Percentiles rank a stretch among this genome's conserved stretches.
phyloP scores from a whole-genome alignment of 2,329 filamentous ascomycete species.

The Fusarium phyllophilum region DNA sequence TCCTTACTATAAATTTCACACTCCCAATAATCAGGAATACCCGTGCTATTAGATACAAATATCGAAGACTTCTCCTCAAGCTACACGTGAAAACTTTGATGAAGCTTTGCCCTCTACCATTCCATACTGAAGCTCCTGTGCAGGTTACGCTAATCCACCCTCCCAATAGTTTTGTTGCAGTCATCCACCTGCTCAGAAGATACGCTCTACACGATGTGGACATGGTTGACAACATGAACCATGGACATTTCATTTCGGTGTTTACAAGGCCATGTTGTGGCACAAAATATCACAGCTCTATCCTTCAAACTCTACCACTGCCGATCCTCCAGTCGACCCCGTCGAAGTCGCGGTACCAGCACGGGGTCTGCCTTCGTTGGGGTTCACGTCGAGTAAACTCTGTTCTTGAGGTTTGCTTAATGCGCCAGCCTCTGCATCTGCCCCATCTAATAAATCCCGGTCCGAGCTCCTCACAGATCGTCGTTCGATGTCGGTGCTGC shows the following conservation, averaged over 20 bases:
- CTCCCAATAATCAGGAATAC: neutral
- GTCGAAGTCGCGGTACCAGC: slow-evolving; percentile 45
- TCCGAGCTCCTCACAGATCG: slow-evolving; percentile 74
- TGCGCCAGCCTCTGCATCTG: slow-evolving; percentile 74
- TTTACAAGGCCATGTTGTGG: slow-evolving; percentile 22
- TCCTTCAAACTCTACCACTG: slow-evolving; percentile 57
- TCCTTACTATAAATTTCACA: neutral
- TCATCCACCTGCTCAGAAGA: slow-evolving; percentile 2
- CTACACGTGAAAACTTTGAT: slow-evolving; percentile 4
- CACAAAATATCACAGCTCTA: slow-evolving; percentile 24
- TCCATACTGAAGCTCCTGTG: slow-evolving; percentile 4
- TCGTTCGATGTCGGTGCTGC: slow-evolving; percentile 67
- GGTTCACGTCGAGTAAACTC: slow-evolving; percentile 49
- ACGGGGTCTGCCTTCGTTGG: slow-evolving; percentile 41
- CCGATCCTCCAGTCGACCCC: slow-evolving; percentile 46
- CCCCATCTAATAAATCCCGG: slow-evolving; percentile 76
- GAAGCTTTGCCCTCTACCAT: neutral
- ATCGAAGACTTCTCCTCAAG: slow-evolving; percentile 7
- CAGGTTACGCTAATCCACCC: slow-evolving; percentile 23
- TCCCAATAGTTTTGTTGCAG: slow-evolving; percentile 7
- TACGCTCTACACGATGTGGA: slow-evolving; percentile 9
- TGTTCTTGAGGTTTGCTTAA: slow-evolving; percentile 47
- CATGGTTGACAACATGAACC: slow-evolving; percentile 15
- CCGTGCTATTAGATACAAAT: neutral
- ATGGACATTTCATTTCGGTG: slow-evolving; percentile 25